A percentile compares a stretch with the other conserved stretches of the same genome.
phyloP scores from a whole-genome alignment of 2,329 filamentous ascomycete genomes.

The Lecanicillium sp. region DNA sequence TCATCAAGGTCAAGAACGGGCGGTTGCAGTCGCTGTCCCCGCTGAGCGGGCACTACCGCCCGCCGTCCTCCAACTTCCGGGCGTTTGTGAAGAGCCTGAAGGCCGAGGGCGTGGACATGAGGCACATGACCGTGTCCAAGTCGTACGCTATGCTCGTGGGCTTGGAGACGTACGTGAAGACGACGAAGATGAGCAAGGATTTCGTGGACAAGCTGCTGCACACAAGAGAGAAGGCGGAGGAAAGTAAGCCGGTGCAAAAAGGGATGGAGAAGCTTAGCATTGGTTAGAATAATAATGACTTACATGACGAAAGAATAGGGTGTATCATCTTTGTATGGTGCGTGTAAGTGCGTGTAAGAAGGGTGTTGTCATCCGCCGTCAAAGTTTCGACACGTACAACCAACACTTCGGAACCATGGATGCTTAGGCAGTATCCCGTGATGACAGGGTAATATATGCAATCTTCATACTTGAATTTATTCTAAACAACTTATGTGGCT shows the following conservation, averaged over 20 bases:
- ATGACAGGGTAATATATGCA: too few species aligned
- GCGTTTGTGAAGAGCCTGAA: slow-evolving; percentile 71
- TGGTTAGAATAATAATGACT: background rate
- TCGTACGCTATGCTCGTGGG: slow-evolving; percentile 79
- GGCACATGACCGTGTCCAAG: slow-evolving; percentile 69
- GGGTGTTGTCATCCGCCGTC: too few species aligned
- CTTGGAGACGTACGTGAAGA: slow-evolving; percentile 71
- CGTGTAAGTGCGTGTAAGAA: too few species aligned
- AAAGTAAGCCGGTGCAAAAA: slow-evolving; percentile 45
- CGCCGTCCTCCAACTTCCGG: slow-evolving; percentile 75
- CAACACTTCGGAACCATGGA: too few species aligned
- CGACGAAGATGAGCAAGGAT: slow-evolving; percentile 57
- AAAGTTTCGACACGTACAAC: too few species aligned
- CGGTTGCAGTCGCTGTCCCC: slow-evolving; percentile 67
- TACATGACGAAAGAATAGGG: too few species aligned
- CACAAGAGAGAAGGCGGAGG: slow-evolving; percentile 52
- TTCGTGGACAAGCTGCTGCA: slow-evolving; percentile 44
- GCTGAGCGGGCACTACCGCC: slow-evolving; percentile 75
- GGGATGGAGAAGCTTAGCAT: slow-evolving; percentile 33
- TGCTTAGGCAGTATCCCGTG: too few species aligned
- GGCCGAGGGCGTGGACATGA: slow-evolving; percentile 71
- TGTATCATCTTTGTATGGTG: too few species aligned
- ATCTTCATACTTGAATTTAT: too few species aligned
- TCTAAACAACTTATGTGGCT: too few species aligned
- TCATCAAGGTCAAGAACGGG: slow-evolving; percentile 80